Base-by-base conservation (phyloP, 805 yeast species). In the Candida peoriensis region DNA sequence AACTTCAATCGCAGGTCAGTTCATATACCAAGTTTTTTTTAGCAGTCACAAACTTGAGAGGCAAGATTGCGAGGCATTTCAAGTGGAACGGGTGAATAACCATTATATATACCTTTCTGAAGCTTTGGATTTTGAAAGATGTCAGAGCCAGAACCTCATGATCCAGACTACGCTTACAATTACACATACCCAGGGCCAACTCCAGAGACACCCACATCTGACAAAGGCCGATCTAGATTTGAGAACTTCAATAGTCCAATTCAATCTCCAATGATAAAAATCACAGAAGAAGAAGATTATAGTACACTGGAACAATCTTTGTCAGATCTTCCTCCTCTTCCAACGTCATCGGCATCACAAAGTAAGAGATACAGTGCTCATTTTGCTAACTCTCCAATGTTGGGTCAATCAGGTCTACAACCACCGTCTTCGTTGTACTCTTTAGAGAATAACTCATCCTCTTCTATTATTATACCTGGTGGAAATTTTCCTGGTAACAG, bases 401-500 rank as follows among this genome's bases (percentile, higher is more conserved):
- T 28, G 9, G n/a, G n/a, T n/a, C n/a, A n/a, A n/a, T n/a, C n/a
- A n/a, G n/a, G n/a, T n/a, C 31, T 34, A 13, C 40, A 35, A 34
- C 25, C 44, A 33, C 36, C 23, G 30, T 10, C 32, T 25, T 31
- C 48, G 4, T 16, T 37, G 2, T 38, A 41, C 14, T 25, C 40
- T 5, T 21, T 41, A 8, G 45, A 44, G 18, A 42, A 44, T 24
- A 42, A 48, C 34, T 49, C 57, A 2, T 44, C 48, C 0, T 43
- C 47, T 2, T 48, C 54, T 0, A 28, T 53, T 3, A 8, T 39
- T 13, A 43, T 47, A 14, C 53, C 58, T 8, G 55, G 58, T 12
- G 56, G 58, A 4, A 54, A 54, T 25, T 39, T 45, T 2, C 46
- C 58, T 6, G 56, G 57, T 1, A 54, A 52, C 36, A 37, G 58